A percentile compares a stretch with the other conserved stretches of the same genome.
These are phyloP conservation scores for Aspergillus sp. DNA, from an alignment of 2,329 filamentous ascomycete genomes.

Conservation along the genomic window DNA sequence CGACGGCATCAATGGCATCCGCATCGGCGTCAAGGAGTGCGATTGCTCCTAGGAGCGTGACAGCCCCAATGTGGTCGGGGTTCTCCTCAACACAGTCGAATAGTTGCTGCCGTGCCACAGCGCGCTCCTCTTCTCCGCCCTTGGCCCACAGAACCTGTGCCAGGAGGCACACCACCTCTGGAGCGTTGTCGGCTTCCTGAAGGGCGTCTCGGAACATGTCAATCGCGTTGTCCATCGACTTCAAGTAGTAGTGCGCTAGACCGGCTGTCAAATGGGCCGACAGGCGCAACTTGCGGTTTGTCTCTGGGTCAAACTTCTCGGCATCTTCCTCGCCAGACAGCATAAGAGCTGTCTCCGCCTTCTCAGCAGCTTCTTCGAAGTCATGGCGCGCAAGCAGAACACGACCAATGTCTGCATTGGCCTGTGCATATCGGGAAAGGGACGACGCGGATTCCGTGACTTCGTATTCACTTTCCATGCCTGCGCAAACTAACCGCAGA, in stretches of 20 bases:
- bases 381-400: slow-evolving; percentile 70
- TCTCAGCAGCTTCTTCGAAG: slow-evolving; percentile 71
- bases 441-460: slow-evolving; percentile 73
- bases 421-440: slow-evolving; percentile 75
- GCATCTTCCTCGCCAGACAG: slow-evolving; percentile 72
- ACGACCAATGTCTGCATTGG: slow-evolving; percentile 84
- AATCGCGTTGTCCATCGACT: slow-evolving; percentile 69
- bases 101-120: slow-evolving; percentile 75
- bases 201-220: slow-evolving; percentile 79
- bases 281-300: slow-evolving; percentile 70
- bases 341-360: slow-evolving; percentile 77
- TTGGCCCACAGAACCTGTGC: slow-evolving; percentile 94
- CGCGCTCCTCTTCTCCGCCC: slow-evolving; percentile 71
- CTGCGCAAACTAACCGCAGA: slow-evolving; percentile 67
- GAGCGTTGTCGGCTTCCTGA: slow-evolving; percentile 71
- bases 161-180: slow-evolving; percentile 83
- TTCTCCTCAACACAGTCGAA: slow-evolving; percentile 76
- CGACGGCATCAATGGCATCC: slow-evolving; percentile 78
- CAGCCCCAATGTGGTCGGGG: slow-evolving; percentile 74
- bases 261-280: slow-evolving; percentile 86
- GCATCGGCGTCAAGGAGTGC: slow-evolving; percentile 77
- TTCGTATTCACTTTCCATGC: slow-evolving; percentile 81
- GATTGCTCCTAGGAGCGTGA: slow-evolving; percentile 80
- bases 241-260: slow-evolving; percentile 73
- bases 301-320: slow-evolving; percentile 62